phyloP scores from a whole-genome alignment of 2,329 filamentous ascomycete genomes.

The Colletotrichum sp. region DNA sequence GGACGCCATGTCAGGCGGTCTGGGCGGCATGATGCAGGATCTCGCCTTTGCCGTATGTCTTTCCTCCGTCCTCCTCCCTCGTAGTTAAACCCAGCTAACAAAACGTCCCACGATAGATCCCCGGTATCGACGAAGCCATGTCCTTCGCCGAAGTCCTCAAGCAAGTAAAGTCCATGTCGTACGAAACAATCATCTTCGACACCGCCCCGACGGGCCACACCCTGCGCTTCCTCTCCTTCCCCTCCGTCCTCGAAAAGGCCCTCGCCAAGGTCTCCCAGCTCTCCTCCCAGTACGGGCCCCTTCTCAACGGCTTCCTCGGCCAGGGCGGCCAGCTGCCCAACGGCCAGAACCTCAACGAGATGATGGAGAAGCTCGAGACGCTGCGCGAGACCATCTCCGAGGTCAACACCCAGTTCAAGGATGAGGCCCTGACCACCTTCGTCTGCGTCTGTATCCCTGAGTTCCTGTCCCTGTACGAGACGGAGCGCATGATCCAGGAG shows the following conservation, averaged over 20 bases:
- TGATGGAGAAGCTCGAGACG: conserved; percentile 93
- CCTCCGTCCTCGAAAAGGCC: conserved; percentile 96
- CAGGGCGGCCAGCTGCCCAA: conserved; percentile 78
- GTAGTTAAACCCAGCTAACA: not conserved
- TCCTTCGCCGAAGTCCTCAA: conserved; percentile 99
- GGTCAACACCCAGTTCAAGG: conserved; percentile 98
- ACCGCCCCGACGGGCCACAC: conserved; percentile 98
- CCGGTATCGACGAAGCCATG: conserved; percentile 99
- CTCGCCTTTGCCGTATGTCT: conserved; percentile 85
- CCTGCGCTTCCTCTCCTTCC: conserved; percentile 97
- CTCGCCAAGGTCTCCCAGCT: conserved; percentile 97
- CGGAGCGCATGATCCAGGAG: conserved; percentile 99
- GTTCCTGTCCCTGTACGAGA: conserved; percentile 96
- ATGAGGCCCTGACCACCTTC: conserved; percentile 93
- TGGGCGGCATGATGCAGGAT: conserved; percentile 99
- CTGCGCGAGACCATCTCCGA: conserved; percentile 92
- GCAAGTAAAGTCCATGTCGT: conserved; percentile 97
- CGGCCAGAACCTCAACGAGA: conserved; percentile 89
- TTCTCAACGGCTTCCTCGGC: conserved; percentile 92
- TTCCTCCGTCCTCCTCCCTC: not conserved
- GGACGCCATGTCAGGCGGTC: conserved; percentile 73
- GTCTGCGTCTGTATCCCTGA: conserved; percentile 98
- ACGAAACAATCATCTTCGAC: conserved; percentile 99
- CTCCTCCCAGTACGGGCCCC: conserved; percentile 91
- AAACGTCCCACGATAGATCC: conserved; percentile 69